Percentiles rank a stretch among this genome's conserved stretches.
These are phyloP conservation scores for Anethum foeniculum DNA, from an alignment of 140 eudicot species.

Conservation along the genomic window DNA sequence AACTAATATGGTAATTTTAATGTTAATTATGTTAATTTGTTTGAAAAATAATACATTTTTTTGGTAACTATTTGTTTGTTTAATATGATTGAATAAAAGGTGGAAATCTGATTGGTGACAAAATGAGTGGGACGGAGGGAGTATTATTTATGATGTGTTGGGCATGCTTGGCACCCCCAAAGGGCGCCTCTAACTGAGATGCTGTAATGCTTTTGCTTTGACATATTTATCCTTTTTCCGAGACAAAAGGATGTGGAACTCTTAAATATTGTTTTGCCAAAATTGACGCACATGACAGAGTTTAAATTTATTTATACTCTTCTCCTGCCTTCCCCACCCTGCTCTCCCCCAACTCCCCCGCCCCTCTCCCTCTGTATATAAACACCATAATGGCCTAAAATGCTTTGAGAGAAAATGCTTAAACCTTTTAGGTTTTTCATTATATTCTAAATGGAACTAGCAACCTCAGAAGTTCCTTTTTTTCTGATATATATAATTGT, in stretches of 20 bases:
- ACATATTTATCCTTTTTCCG: background rate
- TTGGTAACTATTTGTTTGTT: too few species aligned
- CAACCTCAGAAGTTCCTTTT: background rate
- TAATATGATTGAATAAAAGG: too few species aligned
- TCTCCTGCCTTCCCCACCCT: background rate
- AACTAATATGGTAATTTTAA: too few species aligned
- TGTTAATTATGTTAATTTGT: too few species aligned
- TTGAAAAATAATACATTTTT: too few species aligned
- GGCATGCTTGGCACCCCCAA: too few species aligned
- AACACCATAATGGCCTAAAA: background rate
- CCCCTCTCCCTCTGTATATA: background rate
- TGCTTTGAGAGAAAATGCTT: background rate
- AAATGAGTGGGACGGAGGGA: too few species aligned
- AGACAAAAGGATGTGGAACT: background rate
- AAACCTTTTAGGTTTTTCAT: background rate
- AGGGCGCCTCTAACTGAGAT: too few species aligned
- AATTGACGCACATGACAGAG: background rate
- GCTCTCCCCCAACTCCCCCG: background rate
- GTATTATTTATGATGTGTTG: too few species aligned
- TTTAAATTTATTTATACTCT: too few species aligned
- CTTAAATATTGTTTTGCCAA: background rate
- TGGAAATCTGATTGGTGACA: too few species aligned
- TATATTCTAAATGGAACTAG: background rate
- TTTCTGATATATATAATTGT: background rate
- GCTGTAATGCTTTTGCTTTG: background rate